Evolutionary conservation across 1,284 basidiomycete species (phyloP).

Genomic region (Trametes versicolor): DNA sequence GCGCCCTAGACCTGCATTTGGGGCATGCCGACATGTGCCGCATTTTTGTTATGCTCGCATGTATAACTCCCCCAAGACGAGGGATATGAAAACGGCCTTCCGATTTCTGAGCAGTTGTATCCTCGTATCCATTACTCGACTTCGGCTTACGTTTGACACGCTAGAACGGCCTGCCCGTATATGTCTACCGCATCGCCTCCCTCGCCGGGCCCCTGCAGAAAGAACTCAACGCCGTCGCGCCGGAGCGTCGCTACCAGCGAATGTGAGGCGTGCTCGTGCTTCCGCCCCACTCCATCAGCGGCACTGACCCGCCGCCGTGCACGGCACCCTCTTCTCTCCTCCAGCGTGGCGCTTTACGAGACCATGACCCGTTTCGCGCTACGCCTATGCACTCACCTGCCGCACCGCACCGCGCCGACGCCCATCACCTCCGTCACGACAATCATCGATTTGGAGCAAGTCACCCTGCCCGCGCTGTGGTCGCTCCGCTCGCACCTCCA

Average conservation of each 20-base stretch:
- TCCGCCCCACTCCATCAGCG: slow-evolving; percentile 17
- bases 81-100: too few relatives aligned
- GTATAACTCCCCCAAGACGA: too few relatives aligned
- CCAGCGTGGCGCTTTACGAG: slow-evolving; percentile 69
- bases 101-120: too few relatives aligned
- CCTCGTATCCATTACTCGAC: too few relatives aligned
- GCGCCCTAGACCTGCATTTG: not conserved
- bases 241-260: slow-evolving; percentile 69
- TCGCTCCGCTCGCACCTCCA: slow-evolving; percentile 73
- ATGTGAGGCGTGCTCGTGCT: slow-evolving; percentile 61
- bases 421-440: slow-evolving; percentile 72
- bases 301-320: slow-evolving; percentile 3
- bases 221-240: slow-evolving; percentile 63
- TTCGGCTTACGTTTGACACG: not conserved
- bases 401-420: slow-evolving; percentile 59
- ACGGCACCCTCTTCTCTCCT: slow-evolving; percentile 19
- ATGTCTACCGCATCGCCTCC: slow-evolving; percentile 74
- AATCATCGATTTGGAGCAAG: slow-evolving; percentile 77
- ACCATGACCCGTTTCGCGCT: slow-evolving; percentile 70
- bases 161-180: slow-evolving; percentile 75
- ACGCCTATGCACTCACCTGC: slow-evolving; percentile 71
- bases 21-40: too few relatives aligned
- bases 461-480: slow-evolving; percentile 74
- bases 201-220: slow-evolving; percentile 61
- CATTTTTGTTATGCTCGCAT: too few relatives aligned